Evolutionary conservation across 345 rosid species (phyloP).

Genomic region (Citrus medica): DNA sequence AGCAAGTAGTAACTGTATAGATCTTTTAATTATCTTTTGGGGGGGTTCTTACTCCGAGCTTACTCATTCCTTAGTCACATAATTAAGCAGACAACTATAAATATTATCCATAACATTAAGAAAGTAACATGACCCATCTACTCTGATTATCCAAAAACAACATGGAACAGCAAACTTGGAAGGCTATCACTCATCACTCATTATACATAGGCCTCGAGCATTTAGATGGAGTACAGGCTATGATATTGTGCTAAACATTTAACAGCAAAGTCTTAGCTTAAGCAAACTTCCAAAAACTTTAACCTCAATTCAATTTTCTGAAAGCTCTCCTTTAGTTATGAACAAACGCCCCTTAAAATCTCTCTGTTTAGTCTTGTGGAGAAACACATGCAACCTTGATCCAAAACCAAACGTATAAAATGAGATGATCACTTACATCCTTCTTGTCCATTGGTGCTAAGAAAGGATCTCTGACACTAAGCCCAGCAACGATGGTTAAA

Average conservation of each 20-base stretch:
- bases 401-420: constrained; percentile 14
- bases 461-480: constrained; percentile 95
- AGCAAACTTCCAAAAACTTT: not conserved
- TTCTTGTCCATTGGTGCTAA: constrained; percentile 84
- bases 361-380: not conserved
- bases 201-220: not conserved
- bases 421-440: constrained; percentile 63
- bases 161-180: not conserved
- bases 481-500: constrained; percentile 82
- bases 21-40: too few relatives aligned
- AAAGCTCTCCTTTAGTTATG: not conserved
- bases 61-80: not conserved
- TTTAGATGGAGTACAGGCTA: not conserved
- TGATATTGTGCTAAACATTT: not conserved
- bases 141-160: not conserved
- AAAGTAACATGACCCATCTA: not conserved
- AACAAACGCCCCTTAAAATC: not conserved
- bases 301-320: not conserved
- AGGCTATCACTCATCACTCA: not conserved
- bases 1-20: not conserved
- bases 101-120: not conserved
- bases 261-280: not conserved
- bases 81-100: not conserved
- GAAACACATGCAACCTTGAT: not conserved
- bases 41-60: not conserved